Conservation (phyloP, 2,329 filamentous ascomycete genomes). For the Claviceps cyperi region DNA sequence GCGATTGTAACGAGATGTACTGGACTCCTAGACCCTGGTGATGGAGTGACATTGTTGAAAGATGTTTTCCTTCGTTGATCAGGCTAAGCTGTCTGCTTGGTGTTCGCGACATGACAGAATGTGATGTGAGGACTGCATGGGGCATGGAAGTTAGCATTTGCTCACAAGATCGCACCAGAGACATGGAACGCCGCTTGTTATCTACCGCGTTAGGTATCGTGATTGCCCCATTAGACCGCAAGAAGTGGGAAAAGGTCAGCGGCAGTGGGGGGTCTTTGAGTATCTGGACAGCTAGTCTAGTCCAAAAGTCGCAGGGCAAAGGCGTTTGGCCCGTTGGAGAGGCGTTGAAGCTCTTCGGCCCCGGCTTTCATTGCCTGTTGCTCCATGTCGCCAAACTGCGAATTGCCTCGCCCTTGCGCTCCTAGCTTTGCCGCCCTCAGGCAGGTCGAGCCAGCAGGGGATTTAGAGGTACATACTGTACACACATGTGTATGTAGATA, state of each 20-base stretch:
- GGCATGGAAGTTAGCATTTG: too few relatives aligned
- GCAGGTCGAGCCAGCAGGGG: background rate
- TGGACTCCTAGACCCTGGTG: too few relatives aligned
- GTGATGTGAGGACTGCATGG: too few relatives aligned
- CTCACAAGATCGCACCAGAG: too few relatives aligned
- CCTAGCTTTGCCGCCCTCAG: background rate
- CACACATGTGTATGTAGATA: too few relatives aligned
- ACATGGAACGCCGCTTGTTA: background rate
- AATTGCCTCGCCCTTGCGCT: background rate
- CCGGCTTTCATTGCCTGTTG: conserved; percentile 1
- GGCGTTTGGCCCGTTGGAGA: background rate
- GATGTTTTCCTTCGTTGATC: too few relatives aligned
- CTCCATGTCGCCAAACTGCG: background rate
- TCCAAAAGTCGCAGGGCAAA: background rate
- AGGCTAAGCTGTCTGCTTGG: too few relatives aligned
- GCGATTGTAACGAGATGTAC: too few relatives aligned
- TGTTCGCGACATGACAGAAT: too few relatives aligned
- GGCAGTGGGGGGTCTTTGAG: too few relatives aligned
- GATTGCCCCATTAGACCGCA: background rate
- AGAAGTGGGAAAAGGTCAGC: too few relatives aligned
- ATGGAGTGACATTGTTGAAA: too few relatives aligned
- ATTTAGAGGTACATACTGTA: background rate
- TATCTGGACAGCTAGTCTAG: background rate
- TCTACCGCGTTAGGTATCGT: background rate
- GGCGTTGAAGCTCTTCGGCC: background rate